Evolutionary conservation across 495 filamentous ascomycete genomes (phyloP), one percentile per base, ranked within the genome.

Genomic region (Aspergillus hancockii): DNA sequence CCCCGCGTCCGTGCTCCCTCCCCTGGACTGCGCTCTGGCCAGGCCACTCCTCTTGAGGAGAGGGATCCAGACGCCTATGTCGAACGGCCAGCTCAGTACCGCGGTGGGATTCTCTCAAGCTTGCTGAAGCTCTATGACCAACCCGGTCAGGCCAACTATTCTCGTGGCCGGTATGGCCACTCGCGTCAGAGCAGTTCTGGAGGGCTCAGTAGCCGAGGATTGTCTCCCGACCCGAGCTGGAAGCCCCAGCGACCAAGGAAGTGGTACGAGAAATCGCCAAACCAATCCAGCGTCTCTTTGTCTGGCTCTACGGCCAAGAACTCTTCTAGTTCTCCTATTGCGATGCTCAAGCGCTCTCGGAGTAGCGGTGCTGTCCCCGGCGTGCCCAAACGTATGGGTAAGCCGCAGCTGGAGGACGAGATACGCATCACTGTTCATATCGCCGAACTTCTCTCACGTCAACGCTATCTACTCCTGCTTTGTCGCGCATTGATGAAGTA

Each of bases 361-460:
- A 81, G 72, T 47, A 82, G 68, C 52, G 71, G 72, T 52, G 68
- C 68, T 63, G 64, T 71, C 49, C 67, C 63, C 36, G 68, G 63
- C 23, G 61, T 63, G 31, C 55, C 75, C 28, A 84, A 82, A 62
- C 81, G 81, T 43, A 74, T 79, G 61, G 72, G 64, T 5, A 79
- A 66, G 52, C 66, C 69, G 21, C 73, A 75, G 69, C 67, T 74
- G 72, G 74, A 82, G 75, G 86, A 93, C 31, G 85, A 93, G 62
- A 89, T 90, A 60, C 84, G 85, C 59, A 94, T 98, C 69, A 93
- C 90, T 16, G 82, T 93, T 12, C 90, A 96, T 71, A 91, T 97
- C 60, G 90, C 91, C n/a, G 88, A 93, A 58, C 88, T 86, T 12
- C 74, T 97, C 53, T 82, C 83, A 53, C 86, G 93, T 14, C 93